phyloP scores from a whole-genome alignment of 306 rosid species.

The Medicago ruthenica region DNA sequence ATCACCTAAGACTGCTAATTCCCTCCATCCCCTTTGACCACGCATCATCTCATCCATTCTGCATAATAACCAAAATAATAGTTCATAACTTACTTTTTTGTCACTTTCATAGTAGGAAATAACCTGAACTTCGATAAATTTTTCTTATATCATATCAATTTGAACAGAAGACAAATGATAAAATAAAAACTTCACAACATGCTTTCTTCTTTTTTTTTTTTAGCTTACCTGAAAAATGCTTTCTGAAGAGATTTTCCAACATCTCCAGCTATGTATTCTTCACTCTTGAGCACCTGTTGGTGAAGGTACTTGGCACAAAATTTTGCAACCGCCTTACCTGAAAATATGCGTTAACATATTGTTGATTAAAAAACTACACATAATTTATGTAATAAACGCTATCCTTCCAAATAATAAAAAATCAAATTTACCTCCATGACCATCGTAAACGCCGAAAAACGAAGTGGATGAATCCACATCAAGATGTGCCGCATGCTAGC shows the following conservation, averaged over 20 bases:
- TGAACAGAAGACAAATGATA: neutral
- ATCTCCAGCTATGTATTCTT: conserved; percentile 77
- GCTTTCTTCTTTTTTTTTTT: neutral
- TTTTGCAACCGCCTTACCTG: conserved; percentile 95
- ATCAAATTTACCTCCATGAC: conserved; percentile 81
- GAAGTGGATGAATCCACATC: conserved; percentile 84
- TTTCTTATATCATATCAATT: neutral
- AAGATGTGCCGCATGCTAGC: conserved; percentile 90
- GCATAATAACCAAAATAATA: conserved; percentile 36
- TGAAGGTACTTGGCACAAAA: conserved; percentile 92
- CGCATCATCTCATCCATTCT: conserved; percentile 99
- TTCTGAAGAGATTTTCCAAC: conserved; percentile 75
- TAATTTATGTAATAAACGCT: neutral
- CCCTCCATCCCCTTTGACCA: conserved; percentile 98
- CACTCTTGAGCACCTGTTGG: conserved; percentile 76
- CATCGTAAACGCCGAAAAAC: conserved; percentile 92
- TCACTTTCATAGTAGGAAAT: neutral
- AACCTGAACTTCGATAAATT: conserved; percentile 1
- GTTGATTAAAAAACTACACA: neutral
- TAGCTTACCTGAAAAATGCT: conserved; percentile 78
- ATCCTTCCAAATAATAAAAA: conserved; percentile 13
- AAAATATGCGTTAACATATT: conserved; percentile 35
- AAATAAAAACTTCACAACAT: neutral
- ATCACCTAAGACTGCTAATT: conserved; percentile 84
- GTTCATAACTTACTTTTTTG: conserved; percentile 8